phyloP scores from a whole-genome alignment of 257 asterid genomes.

The Ilex aquifolium region DNA sequence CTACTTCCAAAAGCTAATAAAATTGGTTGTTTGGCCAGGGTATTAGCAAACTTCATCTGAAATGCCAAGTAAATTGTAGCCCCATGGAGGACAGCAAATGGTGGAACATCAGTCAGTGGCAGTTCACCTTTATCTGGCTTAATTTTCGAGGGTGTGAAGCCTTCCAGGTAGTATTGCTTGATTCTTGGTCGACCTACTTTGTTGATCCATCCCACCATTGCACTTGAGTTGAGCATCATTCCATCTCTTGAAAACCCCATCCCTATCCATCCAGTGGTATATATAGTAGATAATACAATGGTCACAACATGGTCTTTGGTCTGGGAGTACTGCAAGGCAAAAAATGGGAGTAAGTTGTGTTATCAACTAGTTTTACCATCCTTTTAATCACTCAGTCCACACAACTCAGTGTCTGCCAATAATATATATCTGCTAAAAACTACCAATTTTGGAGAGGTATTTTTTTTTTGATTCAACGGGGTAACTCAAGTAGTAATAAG shows the following conservation, averaged over 20 bases:
- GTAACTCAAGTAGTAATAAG: too few species aligned
- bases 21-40: slow-evolving; percentile 59
- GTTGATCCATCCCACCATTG: slow-evolving; percentile 86
- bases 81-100: slow-evolving; percentile 52
- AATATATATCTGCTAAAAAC: too few species aligned
- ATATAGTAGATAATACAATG: slow-evolving; percentile 63
- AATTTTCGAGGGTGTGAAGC: slow-evolving; percentile 57
- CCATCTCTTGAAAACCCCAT: slow-evolving; percentile 80
- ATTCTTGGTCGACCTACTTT: slow-evolving; percentile 65
- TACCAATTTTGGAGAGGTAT: too few species aligned
- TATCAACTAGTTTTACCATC: too few species aligned
- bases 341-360: too few species aligned
- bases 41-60: slow-evolving; percentile 57
- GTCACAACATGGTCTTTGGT: slow-evolving; percentile 57
- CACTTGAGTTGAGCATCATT: slow-evolving; percentile 83
- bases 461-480: too few species aligned
- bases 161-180: slow-evolving; percentile 59
- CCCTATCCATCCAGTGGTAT: slow-evolving; percentile 91
- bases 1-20: slow-evolving; percentile 67
- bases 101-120: slow-evolving; percentile 70
- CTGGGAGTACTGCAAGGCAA: slow-evolving; percentile 56
- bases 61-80: slow-evolving; percentile 78
- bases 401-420: too few species aligned
- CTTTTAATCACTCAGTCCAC: too few species aligned
- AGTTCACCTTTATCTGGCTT: slow-evolving; percentile 66